Evolutionary conservation across 768 basidiomycete genomes (phyloP), one percentile per base, ranked within the genome.

Genomic region (Rhodotorula graminis): DNA sequence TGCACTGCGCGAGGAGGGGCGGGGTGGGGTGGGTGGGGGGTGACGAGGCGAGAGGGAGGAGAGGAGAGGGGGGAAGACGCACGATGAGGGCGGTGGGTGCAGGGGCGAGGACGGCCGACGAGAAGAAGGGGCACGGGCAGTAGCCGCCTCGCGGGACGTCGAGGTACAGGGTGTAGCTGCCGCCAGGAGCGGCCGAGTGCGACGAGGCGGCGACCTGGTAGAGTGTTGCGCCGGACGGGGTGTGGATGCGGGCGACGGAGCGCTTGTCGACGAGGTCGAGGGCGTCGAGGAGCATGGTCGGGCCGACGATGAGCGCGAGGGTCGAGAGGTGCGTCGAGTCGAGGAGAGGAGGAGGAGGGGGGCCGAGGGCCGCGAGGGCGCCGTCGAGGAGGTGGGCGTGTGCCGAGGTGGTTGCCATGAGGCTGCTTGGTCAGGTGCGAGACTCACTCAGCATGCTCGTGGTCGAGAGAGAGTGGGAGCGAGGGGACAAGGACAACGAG

Each of bases 101-200:
- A 10, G 19, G 21, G 11, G 37, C 49, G 37, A 70, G 6, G 14
- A 68, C 65, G 46, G 49, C 47, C 19, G 33, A 47, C 27, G 62
- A 56, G 46, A 64, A 74, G 4, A 69, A 65, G 1, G 73, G 65
- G 46, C 73, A 74, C 5, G 73, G 73, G 55, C 73, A 74, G 53
- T 70, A 74, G 0, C 73, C 73, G 27, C 64, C 61, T 8, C 11
- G 19, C 0, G 31, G 23, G n/a, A 70, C 14, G 52, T 69, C 61
- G 11, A 68, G 72, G 37, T 57, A 59, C 23, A 74, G 69, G 4
- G 68, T 70, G 58, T 70, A 74, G 37, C 31, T 21, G 27, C 14
- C 33, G 19, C 53, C 64, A 1, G 25, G 2, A 2, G 25, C 23
- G 27, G 10, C n/a, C 44, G 50, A 37, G 19, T 29, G 29, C 0